Evolutionary conservation across 805 yeast genomes (phyloP), one percentile per base, ranked within the genome.

Genomic region (Wickerhamomyces sydowiorum): DNA sequence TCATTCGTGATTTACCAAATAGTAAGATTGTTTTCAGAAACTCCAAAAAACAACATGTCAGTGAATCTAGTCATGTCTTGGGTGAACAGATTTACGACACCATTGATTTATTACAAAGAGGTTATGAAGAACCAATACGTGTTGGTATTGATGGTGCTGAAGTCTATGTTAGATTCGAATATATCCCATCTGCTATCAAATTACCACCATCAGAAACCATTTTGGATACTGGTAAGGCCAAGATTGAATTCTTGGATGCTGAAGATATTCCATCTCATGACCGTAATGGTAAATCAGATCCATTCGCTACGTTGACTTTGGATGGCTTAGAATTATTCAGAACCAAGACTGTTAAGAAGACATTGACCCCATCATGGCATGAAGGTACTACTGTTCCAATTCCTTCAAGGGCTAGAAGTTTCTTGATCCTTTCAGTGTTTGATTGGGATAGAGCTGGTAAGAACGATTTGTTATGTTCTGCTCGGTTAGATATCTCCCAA

Each of bases 381-480:
- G 93, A 86, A 52, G 60, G 66, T 7, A 66, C 76, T 20, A 70
- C 69, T 4, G 61, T 87, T 50, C 80, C 85, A 4, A 60, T 85
- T 44, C 70, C 75, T 29, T 82, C 93, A 0, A 76, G 87, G 60
- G 65, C 79, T 2, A 73, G 84, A 56, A 66, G 75, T 21, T 52
- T 64, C 15, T 57, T 83, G 23, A 47, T 60, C 27, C 50, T 81
- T 20, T 73, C 72, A 36, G 77, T 81, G 15, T 75, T 64, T 53
- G 93, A 86, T 60, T 86, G 91, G 91, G 93, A 86, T 62, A 70
- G 82, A 57, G 75, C 89, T 20, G 90, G 86, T 48, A 75, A 72
- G 39, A 78, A 81, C 60, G 85, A 78, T 48, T 57, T 70, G 20
- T 60, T 86, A 39, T 90, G 90, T 34, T 52, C 61, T 27, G 74